Evolutionary conservation across 495 filamentous ascomycete species (phyloP).

Genomic region (Beverwykella pulmonaria): DNA sequence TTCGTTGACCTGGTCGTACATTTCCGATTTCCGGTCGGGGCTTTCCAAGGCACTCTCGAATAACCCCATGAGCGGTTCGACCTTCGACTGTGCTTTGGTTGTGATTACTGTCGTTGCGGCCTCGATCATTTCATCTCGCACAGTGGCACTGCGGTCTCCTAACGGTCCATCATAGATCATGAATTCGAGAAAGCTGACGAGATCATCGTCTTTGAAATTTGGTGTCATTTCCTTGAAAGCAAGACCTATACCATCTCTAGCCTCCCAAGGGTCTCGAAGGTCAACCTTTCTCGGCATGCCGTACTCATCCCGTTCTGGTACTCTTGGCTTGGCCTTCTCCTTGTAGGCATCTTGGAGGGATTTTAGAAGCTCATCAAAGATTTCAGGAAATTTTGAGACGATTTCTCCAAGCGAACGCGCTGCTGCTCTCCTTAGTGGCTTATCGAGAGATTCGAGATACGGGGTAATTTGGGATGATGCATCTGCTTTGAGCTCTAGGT

Average conservation of each 20-base stretch:
- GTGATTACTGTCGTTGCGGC: slow-evolving; percentile 81
- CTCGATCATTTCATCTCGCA: slow-evolving; percentile 90
- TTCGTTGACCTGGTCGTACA: slow-evolving; percentile 86
- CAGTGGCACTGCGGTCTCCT: slow-evolving; percentile 72
- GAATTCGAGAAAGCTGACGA: slow-evolving; percentile 79
- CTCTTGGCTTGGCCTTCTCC: slow-evolving; percentile 75
- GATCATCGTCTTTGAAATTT: slow-evolving; percentile 64
- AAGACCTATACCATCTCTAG: slow-evolving; percentile 80
- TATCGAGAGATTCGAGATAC: slow-evolving; percentile 76
- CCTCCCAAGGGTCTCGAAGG: slow-evolving; percentile 84
- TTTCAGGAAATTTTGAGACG: slow-evolving; percentile 58
- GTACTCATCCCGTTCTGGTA: slow-evolving; percentile 82
- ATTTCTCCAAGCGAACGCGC: slow-evolving; percentile 78
- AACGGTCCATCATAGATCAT: slow-evolving; percentile 82
- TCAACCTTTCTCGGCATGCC: slow-evolving; percentile 90
- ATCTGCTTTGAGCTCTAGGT: slow-evolving; percentile 68
- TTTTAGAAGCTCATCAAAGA: slow-evolving; percentile 61
- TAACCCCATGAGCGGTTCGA: slow-evolving; percentile 88
- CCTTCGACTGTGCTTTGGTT: slow-evolving; percentile 71
- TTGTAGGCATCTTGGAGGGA: slow-evolving; percentile 69
- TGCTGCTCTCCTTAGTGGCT: slow-evolving; percentile 79
- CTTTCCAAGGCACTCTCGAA: slow-evolving; percentile 83
- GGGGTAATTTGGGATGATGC: slow-evolving; percentile 67
- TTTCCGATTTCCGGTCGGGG: slow-evolving; percentile 75
- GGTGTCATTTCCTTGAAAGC: slow-evolving; percentile 79